Conservation (phyloP, 257 asterid genomes). For the Nicotiana paniculata region DNA sequence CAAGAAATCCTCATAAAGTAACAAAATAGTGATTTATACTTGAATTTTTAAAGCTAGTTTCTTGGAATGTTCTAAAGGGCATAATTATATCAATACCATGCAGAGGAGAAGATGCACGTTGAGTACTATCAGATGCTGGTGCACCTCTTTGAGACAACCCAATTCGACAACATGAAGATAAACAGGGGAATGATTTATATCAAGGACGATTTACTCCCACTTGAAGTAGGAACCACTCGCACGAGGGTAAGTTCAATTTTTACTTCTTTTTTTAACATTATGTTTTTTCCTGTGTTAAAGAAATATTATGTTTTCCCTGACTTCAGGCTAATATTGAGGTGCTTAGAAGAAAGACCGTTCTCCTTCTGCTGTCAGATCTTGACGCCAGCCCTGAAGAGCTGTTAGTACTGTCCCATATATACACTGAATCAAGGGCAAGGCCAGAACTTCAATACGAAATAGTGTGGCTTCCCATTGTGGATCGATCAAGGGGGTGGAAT, state of each 20-base stretch:
- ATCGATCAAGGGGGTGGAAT: constrained; percentile 23
- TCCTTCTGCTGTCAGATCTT: constrained; percentile 65
- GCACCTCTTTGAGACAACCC: constrained; percentile 46
- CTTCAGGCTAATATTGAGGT: constrained; percentile 24
- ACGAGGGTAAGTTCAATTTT: constrained; percentile 33
- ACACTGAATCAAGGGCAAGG: constrained; percentile 35
- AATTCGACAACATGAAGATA: constrained; percentile 60
- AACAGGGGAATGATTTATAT: constrained; percentile 44
- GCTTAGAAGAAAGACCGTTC: constrained; percentile 56
- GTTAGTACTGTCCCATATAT: constrained; percentile 34
- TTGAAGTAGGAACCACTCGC: constrained; percentile 39
- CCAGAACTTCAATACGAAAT: constrained; percentile 52
- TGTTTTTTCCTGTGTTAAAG: neutral
- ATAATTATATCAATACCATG: neutral
- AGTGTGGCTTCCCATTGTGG: constrained; percentile 72
- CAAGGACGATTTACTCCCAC: constrained; percentile 54
- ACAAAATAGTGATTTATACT: neutral
- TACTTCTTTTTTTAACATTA: neutral
- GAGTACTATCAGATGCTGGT: constrained; percentile 51
- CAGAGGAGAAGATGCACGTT: constrained; percentile 53
- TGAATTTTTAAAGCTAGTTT: neutral
- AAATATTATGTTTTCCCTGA: neutral
- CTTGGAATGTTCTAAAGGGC: neutral
- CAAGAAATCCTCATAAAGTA: neutral
- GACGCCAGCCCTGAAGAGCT: constrained; percentile 57